Base-by-base conservation (phyloP, 352 stramenopile species). In the Elongisporangium prolatum region DNA sequence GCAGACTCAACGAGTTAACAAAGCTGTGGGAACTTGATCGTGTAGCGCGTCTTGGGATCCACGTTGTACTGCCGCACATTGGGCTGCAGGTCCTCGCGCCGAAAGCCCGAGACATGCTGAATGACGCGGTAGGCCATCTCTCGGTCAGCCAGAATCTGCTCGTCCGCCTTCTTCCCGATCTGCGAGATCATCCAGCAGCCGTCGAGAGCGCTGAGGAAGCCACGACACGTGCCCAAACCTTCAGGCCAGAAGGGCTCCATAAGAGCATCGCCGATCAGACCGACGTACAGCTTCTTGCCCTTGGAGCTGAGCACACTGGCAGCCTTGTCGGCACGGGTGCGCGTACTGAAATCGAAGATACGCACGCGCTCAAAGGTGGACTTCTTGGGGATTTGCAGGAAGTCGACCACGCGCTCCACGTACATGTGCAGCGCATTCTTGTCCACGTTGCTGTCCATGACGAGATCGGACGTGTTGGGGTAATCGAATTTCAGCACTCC, bases 191-290 rank as follows among this genome's bases (percentile, higher is more conserved):
- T 89, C 84, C 77, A 93, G 44, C 79, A 83, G 16, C 67, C 77
- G 50, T 95, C 84, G 40, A 95, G 71, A 8, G 81, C 85, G 20
- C 81, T 76, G 51, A 93, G 71, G 69, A 95, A 95, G 52, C 85
- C 85, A 21, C 85, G 81, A 50, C 86, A 93, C 24, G 80, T 91
- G 59, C 85, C 85, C 10, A 95, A 71, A 6, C 85, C 85, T 53
- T 95, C 83, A 3, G 83, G 85, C 85, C 85, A 95, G 72, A 95
- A 95, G 37, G 85, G 85, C 61, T 95, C 85, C 52, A 95, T 86
- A 38, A 95, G 66, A 40, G 83, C 74, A 50, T 95, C 85, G 22
- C 85, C 85, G 21, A 95, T 86, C 21, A 91, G 64, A 0, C 83
- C 81, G 24, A 90, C 81, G 61, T 88, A 91, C 25, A 92, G 64